Percentiles rank a stretch among this genome's conserved stretches.
These are phyloP conservation scores for Leishmania major DNA, from an alignment of 208 protist genomes.

Conservation along the genomic window DNA sequence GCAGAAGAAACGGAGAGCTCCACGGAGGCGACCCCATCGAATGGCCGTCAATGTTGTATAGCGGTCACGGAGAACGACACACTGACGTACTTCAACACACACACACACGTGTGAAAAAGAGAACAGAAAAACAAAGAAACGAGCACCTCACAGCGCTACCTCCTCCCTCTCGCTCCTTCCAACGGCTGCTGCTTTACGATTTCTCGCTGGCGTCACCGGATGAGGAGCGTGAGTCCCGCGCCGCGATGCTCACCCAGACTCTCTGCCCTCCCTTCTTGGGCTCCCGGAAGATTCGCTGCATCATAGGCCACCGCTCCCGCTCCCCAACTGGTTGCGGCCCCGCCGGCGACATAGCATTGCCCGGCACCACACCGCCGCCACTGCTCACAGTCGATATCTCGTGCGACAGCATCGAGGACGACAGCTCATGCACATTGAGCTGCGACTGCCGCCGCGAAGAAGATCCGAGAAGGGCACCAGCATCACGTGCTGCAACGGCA, in stretches of 20 bases:
- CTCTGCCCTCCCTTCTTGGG: conserved; percentile 3
- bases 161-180: neutral
- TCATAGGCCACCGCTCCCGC: conserved; percentile 3
- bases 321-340: neutral
- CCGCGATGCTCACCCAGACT: conserved; percentile 8
- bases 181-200: neutral
- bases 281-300: conserved; percentile 17
- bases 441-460: neutral
- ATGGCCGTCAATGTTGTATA: neutral
- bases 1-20: neutral
- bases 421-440: neutral
- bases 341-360: neutral
- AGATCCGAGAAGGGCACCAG: neutral
- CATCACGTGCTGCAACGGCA: neutral
- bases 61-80: neutral
- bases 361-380: neutral
- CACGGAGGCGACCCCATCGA: neutral
- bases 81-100: neutral
- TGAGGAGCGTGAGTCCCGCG: neutral
- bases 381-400: neutral
- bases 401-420: neutral
- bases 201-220: neutral
- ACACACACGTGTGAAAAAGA: neutral
- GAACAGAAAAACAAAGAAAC: neutral
- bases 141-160: neutral